phyloP scores from a whole-genome alignment of 2,329 filamentous ascomycete genomes.

The Aureobasidium sp. region DNA sequence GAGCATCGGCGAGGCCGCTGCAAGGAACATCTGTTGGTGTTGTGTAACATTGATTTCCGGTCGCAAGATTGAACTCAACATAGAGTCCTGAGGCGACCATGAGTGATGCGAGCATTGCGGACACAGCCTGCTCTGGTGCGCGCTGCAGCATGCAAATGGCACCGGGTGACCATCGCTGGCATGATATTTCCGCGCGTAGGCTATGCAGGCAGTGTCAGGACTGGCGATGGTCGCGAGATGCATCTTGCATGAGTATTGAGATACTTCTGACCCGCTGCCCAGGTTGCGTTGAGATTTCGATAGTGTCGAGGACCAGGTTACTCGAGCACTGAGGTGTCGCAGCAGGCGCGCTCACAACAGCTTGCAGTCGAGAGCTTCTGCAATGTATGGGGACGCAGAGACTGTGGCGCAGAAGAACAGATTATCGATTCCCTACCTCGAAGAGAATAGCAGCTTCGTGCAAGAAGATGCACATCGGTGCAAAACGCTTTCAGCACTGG shows the following conservation, averaged over 20 bases:
- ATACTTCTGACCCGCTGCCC: neutral
- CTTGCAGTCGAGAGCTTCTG: neutral
- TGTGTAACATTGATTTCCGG: neutral
- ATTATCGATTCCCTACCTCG: neutral
- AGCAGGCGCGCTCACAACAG: neutral
- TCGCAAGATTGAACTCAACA: neutral
- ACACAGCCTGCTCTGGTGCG: neutral
- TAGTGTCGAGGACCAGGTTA: neutral
- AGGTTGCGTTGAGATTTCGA: neutral
- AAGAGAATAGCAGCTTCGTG: neutral
- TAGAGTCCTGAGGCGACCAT: neutral
- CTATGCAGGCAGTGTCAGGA: neutral
- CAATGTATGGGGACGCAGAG: neutral
- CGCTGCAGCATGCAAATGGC: neutral
- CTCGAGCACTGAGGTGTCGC: neutral
- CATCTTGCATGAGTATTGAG: slow-evolving; percentile 9
- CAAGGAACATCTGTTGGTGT: neutral
- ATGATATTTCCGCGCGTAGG: neutral
- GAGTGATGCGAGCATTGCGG: neutral
- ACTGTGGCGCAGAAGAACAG: neutral
- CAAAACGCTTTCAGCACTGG: neutral
- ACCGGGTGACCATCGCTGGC: neutral
- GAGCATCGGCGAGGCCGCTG: neutral
- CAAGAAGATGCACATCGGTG: neutral
- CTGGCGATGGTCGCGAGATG: neutral